phyloP scores from a whole-genome alignment of 2,329 filamentous ascomycete genomes.

The Alternaria brassicae region DNA sequence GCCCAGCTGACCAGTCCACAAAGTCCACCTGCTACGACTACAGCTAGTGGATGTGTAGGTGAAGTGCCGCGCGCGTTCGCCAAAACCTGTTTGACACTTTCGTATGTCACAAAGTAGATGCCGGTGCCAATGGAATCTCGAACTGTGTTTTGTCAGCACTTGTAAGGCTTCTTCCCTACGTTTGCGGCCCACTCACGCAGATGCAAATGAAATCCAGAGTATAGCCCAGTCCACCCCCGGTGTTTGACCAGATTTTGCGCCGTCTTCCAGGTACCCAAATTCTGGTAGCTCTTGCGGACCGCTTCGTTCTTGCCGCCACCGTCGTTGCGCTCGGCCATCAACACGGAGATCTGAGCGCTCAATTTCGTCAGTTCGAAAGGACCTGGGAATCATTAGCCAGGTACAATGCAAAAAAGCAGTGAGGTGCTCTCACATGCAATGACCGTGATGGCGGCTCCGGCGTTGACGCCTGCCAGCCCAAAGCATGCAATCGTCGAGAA shows the following conservation, averaged over 20 bases:
- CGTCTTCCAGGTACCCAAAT: conserved; percentile 78
- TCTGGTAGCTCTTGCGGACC: conserved; percentile 68
- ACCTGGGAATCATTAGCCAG: conserved; percentile 53
- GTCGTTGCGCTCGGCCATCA: conserved; percentile 71
- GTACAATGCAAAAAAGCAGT: not conserved
- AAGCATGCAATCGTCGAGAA: conserved; percentile 78
- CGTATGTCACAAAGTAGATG: conserved; percentile 90
- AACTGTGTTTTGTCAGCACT: conserved; percentile 58
- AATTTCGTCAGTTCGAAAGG: conserved; percentile 91
- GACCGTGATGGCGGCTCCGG: conserved; percentile 79
- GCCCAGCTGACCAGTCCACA: conserved; percentile 88
- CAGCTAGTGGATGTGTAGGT: conserved; percentile 79
- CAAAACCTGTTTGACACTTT: conserved; percentile 82
- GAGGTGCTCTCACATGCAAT: conserved; percentile 68
- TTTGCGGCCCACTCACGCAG: conserved; percentile 63
- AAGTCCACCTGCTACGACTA: conserved; percentile 78
- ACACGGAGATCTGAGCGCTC: conserved; percentile 82
- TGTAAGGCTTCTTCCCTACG: not conserved
- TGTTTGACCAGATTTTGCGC: conserved; percentile 79
- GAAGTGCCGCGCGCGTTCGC: conserved; percentile 76
- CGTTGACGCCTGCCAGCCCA: conserved; percentile 77
- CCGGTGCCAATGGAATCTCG: conserved; percentile 83
- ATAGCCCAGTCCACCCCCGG: conserved; percentile 74
- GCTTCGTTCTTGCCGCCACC: conserved; percentile 46
- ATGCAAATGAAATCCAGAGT: conserved; percentile 81